Conservation (phyloP, 495 filamentous ascomycete species). For the Penicillium silybi region DNA sequence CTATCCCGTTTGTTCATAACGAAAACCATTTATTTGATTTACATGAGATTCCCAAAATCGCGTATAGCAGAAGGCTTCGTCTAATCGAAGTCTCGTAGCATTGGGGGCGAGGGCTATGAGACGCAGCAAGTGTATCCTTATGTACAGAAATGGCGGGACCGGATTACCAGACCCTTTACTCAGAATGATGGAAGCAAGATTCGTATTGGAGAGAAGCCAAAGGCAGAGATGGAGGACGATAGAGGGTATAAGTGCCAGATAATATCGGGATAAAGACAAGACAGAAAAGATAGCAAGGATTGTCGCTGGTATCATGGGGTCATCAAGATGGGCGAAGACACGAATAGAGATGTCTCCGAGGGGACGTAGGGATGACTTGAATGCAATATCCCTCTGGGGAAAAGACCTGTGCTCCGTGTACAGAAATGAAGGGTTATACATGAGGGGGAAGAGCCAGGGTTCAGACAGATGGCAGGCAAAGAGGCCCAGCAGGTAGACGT, state of each 20-base stretch:
- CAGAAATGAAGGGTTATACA: not conserved
- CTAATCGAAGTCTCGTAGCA: not conserved
- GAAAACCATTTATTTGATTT: not conserved
- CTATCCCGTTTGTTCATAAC: not conserved
- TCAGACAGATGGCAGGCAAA: not conserved
- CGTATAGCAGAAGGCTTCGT: not conserved
- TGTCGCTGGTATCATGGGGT: constrained; percentile 20
- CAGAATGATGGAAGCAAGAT: not conserved
- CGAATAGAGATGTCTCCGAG: not conserved
- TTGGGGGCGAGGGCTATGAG: not conserved
- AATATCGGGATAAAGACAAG: constrained; percentile 1
- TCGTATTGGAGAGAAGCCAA: not conserved
- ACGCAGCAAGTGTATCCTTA: not conserved
- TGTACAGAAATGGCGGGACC: constrained; percentile 2
- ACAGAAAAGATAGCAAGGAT: constrained; percentile 5
- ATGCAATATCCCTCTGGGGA: not conserved
- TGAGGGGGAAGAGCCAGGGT: not conserved
- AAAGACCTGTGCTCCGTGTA: not conserved
- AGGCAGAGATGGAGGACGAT: not conserved
- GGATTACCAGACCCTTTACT: not conserved
- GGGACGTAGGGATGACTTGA: not conserved
- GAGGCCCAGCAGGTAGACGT: not conserved
- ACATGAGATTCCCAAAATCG: not conserved
- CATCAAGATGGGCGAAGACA: constrained; percentile 4
- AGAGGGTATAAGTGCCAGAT: constrained; percentile 18